Evolutionary conservation across 2,329 filamentous ascomycete species (phyloP).

Genomic region (Aspergillus fructus): DNA sequence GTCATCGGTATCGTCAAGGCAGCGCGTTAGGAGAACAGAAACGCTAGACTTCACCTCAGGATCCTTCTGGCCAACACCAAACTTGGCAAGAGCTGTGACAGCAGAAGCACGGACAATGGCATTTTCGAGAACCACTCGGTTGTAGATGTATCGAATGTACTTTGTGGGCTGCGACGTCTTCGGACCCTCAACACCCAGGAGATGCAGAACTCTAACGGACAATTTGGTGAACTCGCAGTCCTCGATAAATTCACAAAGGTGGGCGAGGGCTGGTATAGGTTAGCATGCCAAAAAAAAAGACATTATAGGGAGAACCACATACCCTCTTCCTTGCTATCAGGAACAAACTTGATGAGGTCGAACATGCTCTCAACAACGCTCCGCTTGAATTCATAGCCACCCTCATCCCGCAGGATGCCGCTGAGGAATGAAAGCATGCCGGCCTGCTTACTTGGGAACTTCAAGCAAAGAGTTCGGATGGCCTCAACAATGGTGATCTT

Average conservation of each 20-base stretch:
- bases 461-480: conserved; percentile 91
- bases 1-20: conserved; percentile 94
- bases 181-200: conserved; percentile 90
- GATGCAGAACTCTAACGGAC: conserved; percentile 89
- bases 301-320: conserved; percentile 12
- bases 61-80: conserved; percentile 94
- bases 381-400: conserved; percentile 97
- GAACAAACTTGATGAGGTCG: conserved; percentile 97
- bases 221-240: conserved; percentile 99
- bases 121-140: conserved; percentile 95
- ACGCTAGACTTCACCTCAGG: conserved; percentile 96
- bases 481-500: conserved; percentile 99
- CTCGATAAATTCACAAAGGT: conserved; percentile 98
- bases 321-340: conserved; percentile 72
- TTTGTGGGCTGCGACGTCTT: conserved; percentile 95
- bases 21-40: conserved; percentile 84
- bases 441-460: conserved; percentile 97
- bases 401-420: conserved; percentile 93
- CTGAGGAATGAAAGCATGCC: conserved; percentile 97
- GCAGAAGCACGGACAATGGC: conserved; percentile 92
- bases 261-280: conserved; percentile 67
- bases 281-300: conserved; percentile 12
- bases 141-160: conserved; percentile 99
- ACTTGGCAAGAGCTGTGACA: conserved; percentile 93
- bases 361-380: conserved; percentile 99